A percentile compares a stretch with the other conserved stretches of the same genome.
Conservation (phyloP, 2,329 filamentous ascomycete species). For the Penicillium sp. region DNA sequence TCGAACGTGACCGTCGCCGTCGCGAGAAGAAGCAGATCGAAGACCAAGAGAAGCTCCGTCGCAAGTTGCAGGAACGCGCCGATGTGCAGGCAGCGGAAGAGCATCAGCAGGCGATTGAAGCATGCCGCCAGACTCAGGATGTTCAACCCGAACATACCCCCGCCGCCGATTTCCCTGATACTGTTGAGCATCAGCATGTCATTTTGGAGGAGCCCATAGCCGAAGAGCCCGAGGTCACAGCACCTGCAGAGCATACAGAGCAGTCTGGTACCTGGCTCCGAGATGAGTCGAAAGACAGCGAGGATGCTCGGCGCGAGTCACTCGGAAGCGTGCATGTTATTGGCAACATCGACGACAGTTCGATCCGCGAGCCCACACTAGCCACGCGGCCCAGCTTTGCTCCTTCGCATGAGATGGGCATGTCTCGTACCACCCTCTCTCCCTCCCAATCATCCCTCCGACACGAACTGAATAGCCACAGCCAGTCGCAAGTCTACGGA, state of each 20-base stretch:
- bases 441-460: constrained; percentile 47
- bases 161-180: constrained; percentile 2
- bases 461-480: constrained; percentile 52
- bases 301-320: constrained; percentile 27
- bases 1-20: constrained; percentile 85
- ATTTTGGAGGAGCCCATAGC: constrained; percentile 6
- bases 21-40: constrained; percentile 73
- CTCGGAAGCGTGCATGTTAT: constrained; percentile 36
- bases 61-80: constrained; percentile 47
- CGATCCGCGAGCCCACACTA: constrained; percentile 33
- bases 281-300: constrained; percentile 34
- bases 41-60: constrained; percentile 64
- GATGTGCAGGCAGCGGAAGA: constrained; percentile 52
- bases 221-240: constrained; percentile 8
- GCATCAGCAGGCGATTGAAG: constrained; percentile 3
- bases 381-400: constrained; percentile 35
- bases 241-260: constrained; percentile 4
- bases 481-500: constrained; percentile 56
- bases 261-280: constrained; percentile 37
- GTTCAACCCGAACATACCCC: not conserved
- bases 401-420: constrained; percentile 37
- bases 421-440: constrained; percentile 37
- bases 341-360: constrained; percentile 39
- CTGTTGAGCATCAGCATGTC: constrained; percentile 1
- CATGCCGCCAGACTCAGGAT: not conserved